A percentile compares a stretch with the other conserved stretches of the same genome.
phyloP scores from a whole-genome alignment of 2,329 filamentous ascomycete species.

The Exophiala phaeomuriformis region DNA sequence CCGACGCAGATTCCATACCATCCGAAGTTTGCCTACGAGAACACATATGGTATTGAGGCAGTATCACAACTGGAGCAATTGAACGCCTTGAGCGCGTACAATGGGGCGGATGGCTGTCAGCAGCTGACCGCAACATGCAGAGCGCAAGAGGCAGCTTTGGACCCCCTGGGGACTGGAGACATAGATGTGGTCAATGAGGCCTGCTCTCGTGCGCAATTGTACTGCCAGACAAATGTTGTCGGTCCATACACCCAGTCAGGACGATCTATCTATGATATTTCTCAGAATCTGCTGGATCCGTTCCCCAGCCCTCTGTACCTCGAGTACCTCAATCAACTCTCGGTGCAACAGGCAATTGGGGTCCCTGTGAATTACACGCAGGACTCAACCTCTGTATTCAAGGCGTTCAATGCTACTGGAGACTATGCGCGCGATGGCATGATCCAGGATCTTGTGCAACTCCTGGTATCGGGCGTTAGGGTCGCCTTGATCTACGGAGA shows the following conservation, averaged over 20 bases:
- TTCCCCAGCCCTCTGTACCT: constrained; percentile 52
- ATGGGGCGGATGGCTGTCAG: constrained; percentile 25
- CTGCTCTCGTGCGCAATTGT: constrained; percentile 27
- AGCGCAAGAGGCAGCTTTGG: constrained; percentile 20
- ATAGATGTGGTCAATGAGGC: constrained; percentile 24
- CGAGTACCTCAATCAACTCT: constrained; percentile 52
- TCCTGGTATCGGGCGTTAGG: constrained; percentile 36
- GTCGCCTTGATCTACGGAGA: constrained; percentile 42
- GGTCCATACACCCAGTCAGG: constrained; percentile 33
- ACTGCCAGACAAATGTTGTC: constrained; percentile 35
- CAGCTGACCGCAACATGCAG: constrained; percentile 26
- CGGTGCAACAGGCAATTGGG: constrained; percentile 51
- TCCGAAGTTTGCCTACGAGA: constrained; percentile 36
- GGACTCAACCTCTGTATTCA: constrained; percentile 31
- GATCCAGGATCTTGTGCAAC: constrained; percentile 28
- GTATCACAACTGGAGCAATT: constrained; percentile 36
- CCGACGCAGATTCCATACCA: constrained; percentile 46
- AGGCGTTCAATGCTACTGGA: constrained; percentile 26
- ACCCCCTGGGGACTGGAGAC: constrained; percentile 25
- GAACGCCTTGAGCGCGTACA: constrained; percentile 25
- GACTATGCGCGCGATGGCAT: constrained; percentile 28
- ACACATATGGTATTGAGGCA: constrained; percentile 54
- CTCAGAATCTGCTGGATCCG: constrained; percentile 49
- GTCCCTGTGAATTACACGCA: constrained; percentile 41
- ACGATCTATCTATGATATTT: constrained; percentile 49